These are phyloP conservation scores for Davidsoniella eucalypti DNA, from an alignment of 2,329 filamentous ascomycete genomes.

Conservation along the genomic window DNA sequence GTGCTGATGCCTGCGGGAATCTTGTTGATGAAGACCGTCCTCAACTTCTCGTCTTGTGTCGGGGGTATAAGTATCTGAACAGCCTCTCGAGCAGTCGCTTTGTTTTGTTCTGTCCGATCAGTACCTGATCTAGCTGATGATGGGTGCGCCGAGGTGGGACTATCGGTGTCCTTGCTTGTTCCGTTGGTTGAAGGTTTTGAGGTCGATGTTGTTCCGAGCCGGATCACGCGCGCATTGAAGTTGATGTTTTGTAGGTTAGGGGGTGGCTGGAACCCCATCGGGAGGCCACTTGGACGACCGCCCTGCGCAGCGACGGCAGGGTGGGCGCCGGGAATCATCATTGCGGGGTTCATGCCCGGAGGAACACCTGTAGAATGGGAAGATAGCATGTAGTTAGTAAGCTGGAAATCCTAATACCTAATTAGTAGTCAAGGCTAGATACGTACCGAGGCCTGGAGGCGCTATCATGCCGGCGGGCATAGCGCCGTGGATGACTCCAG, in stretches of 20 bases:
- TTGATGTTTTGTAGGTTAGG: slow-evolving; percentile 94
- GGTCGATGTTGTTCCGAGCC: slow-evolving; percentile 58
- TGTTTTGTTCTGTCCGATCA: slow-evolving; percentile 45
- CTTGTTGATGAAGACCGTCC: slow-evolving; percentile 78
- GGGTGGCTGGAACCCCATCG: slow-evolving; percentile 72
- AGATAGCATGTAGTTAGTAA: slow-evolving; percentile 6
- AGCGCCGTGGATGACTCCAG: slow-evolving; percentile 1
- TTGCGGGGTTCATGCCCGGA: slow-evolving; percentile 64
- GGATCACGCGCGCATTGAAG: slow-evolving; percentile 91
- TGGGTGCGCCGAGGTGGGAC: slow-evolving; percentile 18
- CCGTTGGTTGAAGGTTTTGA: slow-evolving; percentile 37
- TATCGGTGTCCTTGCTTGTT: slow-evolving; percentile 28
- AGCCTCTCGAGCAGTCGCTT: slow-evolving; percentile 49
- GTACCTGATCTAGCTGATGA: slow-evolving; percentile 27
- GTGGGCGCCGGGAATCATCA: slow-evolving; percentile 61
- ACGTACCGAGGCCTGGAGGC: slow-evolving; percentile 68
- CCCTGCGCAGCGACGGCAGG: slow-evolving; percentile 57
- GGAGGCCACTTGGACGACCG: slow-evolving; percentile 65
- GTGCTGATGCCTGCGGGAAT: slow-evolving; percentile 61
- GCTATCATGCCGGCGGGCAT: slow-evolving; percentile 29
- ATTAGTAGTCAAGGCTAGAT: background rate
- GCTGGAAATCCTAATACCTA: slow-evolving; percentile 4
- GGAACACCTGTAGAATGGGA: slow-evolving; percentile 42
- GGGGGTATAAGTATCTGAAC: slow-evolving; percentile 63
- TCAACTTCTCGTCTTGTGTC: slow-evolving; percentile 75